Percentiles rank a stretch among this genome's conserved stretches.
Evolutionary conservation across 2,329 filamentous ascomycete genomes (phyloP).

Genomic region (Knufia petricola): DNA sequence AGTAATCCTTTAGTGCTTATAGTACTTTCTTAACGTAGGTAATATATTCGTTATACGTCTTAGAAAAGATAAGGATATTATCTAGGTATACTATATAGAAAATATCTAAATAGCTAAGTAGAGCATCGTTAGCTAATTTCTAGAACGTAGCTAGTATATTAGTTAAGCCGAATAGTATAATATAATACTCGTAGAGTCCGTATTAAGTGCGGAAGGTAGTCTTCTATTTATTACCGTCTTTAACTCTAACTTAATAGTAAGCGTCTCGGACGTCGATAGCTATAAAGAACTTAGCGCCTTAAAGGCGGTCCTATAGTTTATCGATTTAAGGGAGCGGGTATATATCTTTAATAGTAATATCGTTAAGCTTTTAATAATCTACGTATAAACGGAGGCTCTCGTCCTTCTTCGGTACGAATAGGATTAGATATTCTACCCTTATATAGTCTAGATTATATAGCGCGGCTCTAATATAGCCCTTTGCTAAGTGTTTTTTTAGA

Average conservation of each 20-base stretch:
- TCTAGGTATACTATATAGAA: constrained; percentile 16
- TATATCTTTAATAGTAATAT: constrained; percentile 4
- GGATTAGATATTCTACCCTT: not conserved
- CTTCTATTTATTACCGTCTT: constrained; percentile 19
- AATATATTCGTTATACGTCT: constrained; percentile 6
- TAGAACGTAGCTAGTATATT: constrained; percentile 17
- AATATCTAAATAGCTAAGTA: constrained; percentile 14
- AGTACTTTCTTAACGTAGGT: constrained; percentile 16
- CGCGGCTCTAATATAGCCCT: not conserved
- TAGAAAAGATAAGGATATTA: constrained; percentile 17
- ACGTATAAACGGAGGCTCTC: constrained; percentile 1
- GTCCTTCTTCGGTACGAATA: constrained; percentile 9
- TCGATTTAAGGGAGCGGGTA: constrained; percentile 7
- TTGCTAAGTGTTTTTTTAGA: not conserved
- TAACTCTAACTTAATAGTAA: constrained; percentile 14
- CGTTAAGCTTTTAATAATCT: constrained; percentile 6
- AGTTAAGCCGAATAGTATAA: constrained; percentile 19
- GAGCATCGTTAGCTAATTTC: constrained; percentile 17
- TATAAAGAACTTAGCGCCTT: constrained; percentile 4
- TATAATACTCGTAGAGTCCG: constrained; percentile 19
- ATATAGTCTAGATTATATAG: too few species aligned
- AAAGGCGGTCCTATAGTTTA: constrained; percentile 6
- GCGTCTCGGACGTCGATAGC: constrained; percentile 7
- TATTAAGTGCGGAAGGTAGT: constrained; percentile 14
- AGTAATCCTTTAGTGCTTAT: constrained; percentile 7